A percentile compares a stretch with the other conserved stretches of the same genome.
These are phyloP conservation scores for Lagerstroemia speciosa DNA, from an alignment of 345 rosid species.

Conservation along the genomic window DNA sequence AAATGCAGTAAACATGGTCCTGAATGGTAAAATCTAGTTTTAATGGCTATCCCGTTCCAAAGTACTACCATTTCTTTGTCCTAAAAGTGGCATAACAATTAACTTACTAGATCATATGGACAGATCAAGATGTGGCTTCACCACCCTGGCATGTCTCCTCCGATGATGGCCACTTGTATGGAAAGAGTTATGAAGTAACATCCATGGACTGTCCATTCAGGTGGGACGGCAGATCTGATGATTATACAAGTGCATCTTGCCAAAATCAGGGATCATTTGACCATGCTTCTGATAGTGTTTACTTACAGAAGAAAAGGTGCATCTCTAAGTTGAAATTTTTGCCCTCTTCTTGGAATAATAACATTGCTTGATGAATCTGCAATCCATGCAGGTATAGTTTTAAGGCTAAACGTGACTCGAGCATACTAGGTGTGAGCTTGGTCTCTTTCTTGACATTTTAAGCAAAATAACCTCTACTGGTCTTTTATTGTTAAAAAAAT, in stretches of 20 bases:
- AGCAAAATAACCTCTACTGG: not conserved
- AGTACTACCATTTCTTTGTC: not conserved
- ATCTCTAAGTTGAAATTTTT: not conserved
- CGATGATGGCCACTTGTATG: slow-evolving; percentile 29
- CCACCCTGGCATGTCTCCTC: not conserved
- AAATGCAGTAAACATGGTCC: not conserved
- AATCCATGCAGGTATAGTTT: not conserved
- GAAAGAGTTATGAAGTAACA: slow-evolving; percentile 5
- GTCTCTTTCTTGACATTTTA: not conserved
- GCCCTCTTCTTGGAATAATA: not conserved
- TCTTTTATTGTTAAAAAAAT: too few relatives aligned
- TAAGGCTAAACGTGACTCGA: not conserved
- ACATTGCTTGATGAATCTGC: slow-evolving; percentile 10
- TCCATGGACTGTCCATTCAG: slow-evolving; percentile 14
- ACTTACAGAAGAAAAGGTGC: slow-evolving; percentile 42
- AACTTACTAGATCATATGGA: not conserved
- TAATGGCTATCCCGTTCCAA: not conserved
- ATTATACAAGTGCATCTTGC: slow-evolving; percentile 15
- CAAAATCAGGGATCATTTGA: slow-evolving; percentile 23
- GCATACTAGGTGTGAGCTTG: not conserved
- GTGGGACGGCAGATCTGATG: slow-evolving; percentile 22
- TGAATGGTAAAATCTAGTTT: not conserved
- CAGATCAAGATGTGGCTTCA: not conserved
- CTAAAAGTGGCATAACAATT: not conserved
- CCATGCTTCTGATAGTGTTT: slow-evolving; percentile 28